These are phyloP conservation scores for Ustulina deusta DNA, from an alignment of 2,329 filamentous ascomycete species.

Conservation along the genomic window DNA sequence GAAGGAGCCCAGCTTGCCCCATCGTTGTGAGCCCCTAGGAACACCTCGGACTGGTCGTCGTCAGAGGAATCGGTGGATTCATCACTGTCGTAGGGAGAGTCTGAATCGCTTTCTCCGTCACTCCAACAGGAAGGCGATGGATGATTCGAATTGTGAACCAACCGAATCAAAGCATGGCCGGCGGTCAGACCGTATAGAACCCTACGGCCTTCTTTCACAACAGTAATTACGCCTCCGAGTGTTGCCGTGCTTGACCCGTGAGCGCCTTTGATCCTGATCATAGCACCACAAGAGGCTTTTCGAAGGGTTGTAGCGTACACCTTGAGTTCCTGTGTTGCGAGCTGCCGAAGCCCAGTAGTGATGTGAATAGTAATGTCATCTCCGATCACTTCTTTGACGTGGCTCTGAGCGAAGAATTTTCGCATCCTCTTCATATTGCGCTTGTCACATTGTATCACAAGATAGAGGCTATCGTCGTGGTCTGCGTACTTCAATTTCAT, in stretches of 20 bases:
- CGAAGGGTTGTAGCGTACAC: not conserved
- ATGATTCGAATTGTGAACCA: not conserved
- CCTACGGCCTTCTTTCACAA: not conserved
- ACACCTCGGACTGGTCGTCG: not conserved
- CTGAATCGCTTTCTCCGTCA: not conserved
- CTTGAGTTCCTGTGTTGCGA: slow-evolving; percentile 10
- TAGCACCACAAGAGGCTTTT: not conserved
- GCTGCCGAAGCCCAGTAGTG: slow-evolving; percentile 20
- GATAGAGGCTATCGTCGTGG: slow-evolving; percentile 11
- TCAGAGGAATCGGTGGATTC: slow-evolving; percentile 13
- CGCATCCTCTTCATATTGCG: slow-evolving; percentile 18
- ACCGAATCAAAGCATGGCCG: slow-evolving; percentile 19
- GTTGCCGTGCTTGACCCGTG: slow-evolving; percentile 14
- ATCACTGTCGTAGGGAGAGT: slow-evolving; percentile 2
- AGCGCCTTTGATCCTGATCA: slow-evolving; percentile 3
- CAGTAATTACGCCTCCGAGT: slow-evolving; percentile 22
- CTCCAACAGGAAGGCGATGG: not conserved
- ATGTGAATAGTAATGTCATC: slow-evolving; percentile 24
- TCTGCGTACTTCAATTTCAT: slow-evolving; percentile 29
- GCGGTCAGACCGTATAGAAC: slow-evolving; percentile 27
- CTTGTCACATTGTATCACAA: slow-evolving; percentile 33
- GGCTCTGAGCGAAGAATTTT: slow-evolving; percentile 28
- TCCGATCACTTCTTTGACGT: slow-evolving; percentile 22
- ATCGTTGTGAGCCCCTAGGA: not conserved
- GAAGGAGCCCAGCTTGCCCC: not conserved